Conservation (phyloP, 345 rosid genomes). For the Pseudoturritis turrita region DNA sequence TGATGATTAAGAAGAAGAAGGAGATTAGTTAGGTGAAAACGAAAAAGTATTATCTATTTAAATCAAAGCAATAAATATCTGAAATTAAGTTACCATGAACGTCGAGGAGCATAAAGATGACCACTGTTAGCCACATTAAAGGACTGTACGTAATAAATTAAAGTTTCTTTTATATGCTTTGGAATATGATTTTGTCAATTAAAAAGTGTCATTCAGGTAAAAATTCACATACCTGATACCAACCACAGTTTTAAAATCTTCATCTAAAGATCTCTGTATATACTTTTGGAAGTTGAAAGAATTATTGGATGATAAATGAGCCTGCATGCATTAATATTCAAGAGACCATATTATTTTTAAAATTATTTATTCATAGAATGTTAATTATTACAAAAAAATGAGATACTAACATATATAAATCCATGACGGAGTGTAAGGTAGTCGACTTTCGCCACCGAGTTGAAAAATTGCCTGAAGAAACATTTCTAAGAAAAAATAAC, state of each 20-base stretch:
- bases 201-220: neutral
- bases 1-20: conserved; percentile 17
- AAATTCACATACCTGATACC: conserved; percentile 47
- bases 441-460: conserved; percentile 69
- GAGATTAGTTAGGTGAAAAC: neutral
- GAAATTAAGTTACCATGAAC: conserved; percentile 50
- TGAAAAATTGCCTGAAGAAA: conserved; percentile 64
- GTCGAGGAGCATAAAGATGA: conserved; percentile 58
- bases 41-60: neutral
- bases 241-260: conserved; percentile 73
- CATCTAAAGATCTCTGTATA: conserved; percentile 70
- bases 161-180: neutral
- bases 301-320: conserved; percentile 45
- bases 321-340: conserved; percentile 24
- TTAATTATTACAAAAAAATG: neutral
- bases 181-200: neutral
- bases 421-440: conserved; percentile 78
- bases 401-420: conserved; percentile 49
- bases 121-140: conserved; percentile 63
- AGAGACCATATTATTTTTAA: neutral
- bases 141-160: conserved; percentile 46
- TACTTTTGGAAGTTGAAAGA: conserved; percentile 67
- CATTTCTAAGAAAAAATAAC: conserved; percentile 45
- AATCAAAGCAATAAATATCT: neutral
- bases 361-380: neutral